These are phyloP conservation scores for Straminergon stramineum DNA, from an alignment of 225 moss, liverwort and hornwort genomes.

Conservation along the genomic window DNA sequence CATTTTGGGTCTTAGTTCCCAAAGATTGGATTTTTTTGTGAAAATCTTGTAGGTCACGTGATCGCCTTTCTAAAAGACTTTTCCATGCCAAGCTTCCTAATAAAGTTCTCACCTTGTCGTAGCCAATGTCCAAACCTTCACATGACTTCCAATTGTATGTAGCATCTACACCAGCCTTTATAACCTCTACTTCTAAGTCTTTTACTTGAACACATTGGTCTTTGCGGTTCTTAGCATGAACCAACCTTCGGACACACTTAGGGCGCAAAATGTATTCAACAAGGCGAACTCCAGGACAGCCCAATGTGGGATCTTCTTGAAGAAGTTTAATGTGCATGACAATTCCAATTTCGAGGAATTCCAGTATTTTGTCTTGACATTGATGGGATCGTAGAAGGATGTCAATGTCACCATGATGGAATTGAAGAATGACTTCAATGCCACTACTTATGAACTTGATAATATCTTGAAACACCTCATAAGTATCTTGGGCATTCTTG, in stretches of 20 bases:
- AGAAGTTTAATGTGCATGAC: not conserved
- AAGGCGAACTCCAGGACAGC: not conserved
- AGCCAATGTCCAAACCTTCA: not conserved
- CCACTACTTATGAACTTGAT: not conserved
- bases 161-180: not conserved
- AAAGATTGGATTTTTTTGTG: not conserved
- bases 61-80: not conserved
- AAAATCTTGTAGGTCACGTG: not conserved
- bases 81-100: not conserved
- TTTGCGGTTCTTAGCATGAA: not conserved
- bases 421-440: not conserved
- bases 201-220: not conserved
- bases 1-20: not conserved
- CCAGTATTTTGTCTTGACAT: not conserved
- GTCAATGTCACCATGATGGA: not conserved
- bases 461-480: not conserved
- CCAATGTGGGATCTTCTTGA: not conserved
- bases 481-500: not conserved
- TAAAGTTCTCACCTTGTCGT: not conserved
- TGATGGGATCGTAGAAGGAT: not conserved
- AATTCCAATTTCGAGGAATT: not conserved
- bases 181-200: not conserved
- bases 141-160: not conserved
- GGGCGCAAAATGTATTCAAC: not conserved
- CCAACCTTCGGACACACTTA: accelerated